Evolutionary conservation across 495 filamentous ascomycete species (phyloP), one percentile per base, ranked within the genome.

Genomic region (Tetracladium setigerum): DNA sequence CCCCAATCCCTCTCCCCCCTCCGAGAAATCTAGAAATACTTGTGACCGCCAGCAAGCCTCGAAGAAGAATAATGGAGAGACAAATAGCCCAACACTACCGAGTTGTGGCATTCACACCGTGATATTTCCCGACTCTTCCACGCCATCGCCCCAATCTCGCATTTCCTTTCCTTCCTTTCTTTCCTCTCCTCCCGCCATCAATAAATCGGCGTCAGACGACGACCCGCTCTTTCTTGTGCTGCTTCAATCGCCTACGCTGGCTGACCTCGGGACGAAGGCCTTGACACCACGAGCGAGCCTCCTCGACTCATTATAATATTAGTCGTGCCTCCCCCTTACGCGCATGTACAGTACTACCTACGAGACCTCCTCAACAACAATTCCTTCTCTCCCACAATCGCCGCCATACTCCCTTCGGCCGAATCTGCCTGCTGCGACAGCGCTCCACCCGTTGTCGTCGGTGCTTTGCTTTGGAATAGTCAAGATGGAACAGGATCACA

Each of bases 401-500:
- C 22, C 22, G 22, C 22, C 22, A 27, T 27, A 27, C 22, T 27
- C 7, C 7, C 22, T 27, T 27, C 22, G 3, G 22, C 22, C 22
- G 22, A 3, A 3, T 7, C 3, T 27, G 7, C 3, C 3, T 27
- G 7, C 3, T 27, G 22, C 22, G n/a, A n/a, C n/a, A 27, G 22
- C 22, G 22, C 22, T 27, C 22, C 3, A 3, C 7, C 22, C 22
- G 17, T 10, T 16, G 34, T 52, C 45, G 24, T 50, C 45, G 47
- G 46, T 43, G 38, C 30, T 49, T 52, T 42, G 53, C n/a, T n/a
- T n/a, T n/a, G n/a, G n/a, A n/a, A n/a, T 36, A 42, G 49, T 7
- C 17, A 39, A 49, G 19, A 67, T 65, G 64, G 62, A 65, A 55
- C 64, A 67, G 47, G 56, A 54, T 64, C 67, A 66, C 62, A 67